A percentile compares a stretch with the other conserved stretches of the same genome.
phyloP scores from a whole-genome alignment of 208 protist species.

The Acanthamoeba healyi region DNA sequence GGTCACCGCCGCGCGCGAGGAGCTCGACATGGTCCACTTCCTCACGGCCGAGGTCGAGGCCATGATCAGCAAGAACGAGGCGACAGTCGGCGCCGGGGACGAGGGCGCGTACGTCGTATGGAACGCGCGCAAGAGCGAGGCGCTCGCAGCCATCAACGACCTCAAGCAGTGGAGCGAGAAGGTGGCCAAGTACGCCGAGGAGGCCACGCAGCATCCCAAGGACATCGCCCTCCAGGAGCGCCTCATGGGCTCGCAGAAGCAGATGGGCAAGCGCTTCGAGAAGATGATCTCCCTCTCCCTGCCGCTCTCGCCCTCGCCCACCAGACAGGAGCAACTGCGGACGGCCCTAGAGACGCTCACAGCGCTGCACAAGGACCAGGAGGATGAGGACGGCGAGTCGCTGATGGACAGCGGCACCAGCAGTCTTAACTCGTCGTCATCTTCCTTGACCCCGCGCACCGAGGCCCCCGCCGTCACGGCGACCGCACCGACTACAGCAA shows the following conservation, averaged over 20 bases:
- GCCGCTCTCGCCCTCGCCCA: background rate
- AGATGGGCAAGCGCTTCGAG: conserved; percentile 35
- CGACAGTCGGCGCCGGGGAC: background rate
- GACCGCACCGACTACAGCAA: background rate
- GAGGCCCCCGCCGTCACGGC: background rate
- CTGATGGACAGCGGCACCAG: background rate
- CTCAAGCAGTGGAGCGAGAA: background rate
- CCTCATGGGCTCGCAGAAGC: conserved; percentile 39
- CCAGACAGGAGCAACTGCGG: background rate
- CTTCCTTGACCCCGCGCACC: too few relatives aligned
- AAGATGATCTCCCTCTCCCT: conserved; percentile 30
- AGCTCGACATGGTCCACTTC: conserved; percentile 5
- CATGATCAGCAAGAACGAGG: conserved; percentile 3
- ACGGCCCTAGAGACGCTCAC: background rate
- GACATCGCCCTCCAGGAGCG: conserved; percentile 16
- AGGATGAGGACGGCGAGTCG: background rate
- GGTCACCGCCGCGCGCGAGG: conserved; percentile 6
- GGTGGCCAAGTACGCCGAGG: conserved; percentile 3
- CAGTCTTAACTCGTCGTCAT: background rate
- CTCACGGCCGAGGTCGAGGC: conserved; percentile 33
- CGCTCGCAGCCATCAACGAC: conserved; percentile 16
- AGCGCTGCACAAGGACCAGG: conserved; percentile 14
- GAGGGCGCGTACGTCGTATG: background rate
- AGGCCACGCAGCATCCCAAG: conserved; percentile 2
- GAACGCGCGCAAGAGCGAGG: background rate